Conservation (phyloP, 23 red algal genomes). For the Gracilaria caudata region DNA sequence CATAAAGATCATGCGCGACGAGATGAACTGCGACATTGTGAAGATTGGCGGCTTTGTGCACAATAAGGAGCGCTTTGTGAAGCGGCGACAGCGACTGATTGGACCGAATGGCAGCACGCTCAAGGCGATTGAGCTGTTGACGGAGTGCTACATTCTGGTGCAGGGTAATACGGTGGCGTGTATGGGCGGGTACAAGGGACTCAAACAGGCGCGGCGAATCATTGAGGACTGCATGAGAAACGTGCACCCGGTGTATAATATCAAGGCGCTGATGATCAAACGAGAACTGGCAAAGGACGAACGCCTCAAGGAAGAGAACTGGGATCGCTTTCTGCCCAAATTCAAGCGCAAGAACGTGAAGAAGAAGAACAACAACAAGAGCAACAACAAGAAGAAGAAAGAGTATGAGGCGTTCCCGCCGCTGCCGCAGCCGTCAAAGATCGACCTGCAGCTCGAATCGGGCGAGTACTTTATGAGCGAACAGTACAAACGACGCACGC, state of each 20-base stretch:
- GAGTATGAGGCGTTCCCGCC: conserved; percentile 85
- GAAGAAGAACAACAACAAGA: conserved; percentile 36
- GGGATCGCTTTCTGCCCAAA: conserved; percentile 97
- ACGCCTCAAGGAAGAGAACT: conserved; percentile 79
- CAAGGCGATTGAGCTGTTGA: conserved; percentile 98
- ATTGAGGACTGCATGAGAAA: conserved; percentile 97
- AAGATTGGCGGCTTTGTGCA: conserved; percentile 79
- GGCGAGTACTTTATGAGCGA: conserved; percentile 98
- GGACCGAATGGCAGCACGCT: conserved; percentile 94
- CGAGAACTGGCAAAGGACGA: conserved; percentile 95
- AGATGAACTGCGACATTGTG: conserved; percentile 89
- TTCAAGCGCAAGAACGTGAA: conserved; percentile 95
- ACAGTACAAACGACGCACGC: conserved; percentile 19
- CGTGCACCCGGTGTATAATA: conserved; percentile 96
- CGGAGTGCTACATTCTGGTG: conserved; percentile 96
- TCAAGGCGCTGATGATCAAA: conserved; percentile 99
- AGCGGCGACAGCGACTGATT: conserved; percentile 89
- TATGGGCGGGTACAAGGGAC: conserved; percentile 86
- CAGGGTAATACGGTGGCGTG: conserved; percentile 96
- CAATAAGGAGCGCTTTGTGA: conserved; percentile 96
- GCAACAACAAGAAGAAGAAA: conserved; percentile 25
- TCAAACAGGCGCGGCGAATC: conserved; percentile 92
- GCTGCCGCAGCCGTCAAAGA: conserved; percentile 80
- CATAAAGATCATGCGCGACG: conserved; percentile 78
- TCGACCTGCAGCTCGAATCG: conserved; percentile 88